These are phyloP conservation scores for Eragrostis nindensis DNA, from an alignment of 176 grass and related monocot genomes.

Conservation along the genomic window DNA sequence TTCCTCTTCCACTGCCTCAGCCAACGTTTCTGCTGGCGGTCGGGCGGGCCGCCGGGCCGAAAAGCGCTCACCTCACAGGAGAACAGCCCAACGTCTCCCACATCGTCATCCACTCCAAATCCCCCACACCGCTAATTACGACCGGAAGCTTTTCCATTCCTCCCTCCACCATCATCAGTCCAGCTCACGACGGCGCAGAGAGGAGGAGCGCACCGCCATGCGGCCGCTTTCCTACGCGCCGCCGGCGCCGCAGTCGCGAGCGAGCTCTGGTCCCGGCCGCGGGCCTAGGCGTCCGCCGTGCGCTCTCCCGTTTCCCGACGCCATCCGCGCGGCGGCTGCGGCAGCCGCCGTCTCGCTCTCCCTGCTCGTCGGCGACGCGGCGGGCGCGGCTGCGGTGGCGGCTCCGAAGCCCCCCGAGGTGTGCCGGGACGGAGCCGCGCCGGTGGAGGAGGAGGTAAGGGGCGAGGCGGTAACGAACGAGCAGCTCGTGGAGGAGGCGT, in stretches of 20 bases:
- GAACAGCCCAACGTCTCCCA: too few relatives aligned
- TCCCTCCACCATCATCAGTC: not conserved
- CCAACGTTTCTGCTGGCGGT: not conserved
- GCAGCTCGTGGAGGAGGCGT: slow-evolving; percentile 87
- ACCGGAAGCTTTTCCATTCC: not conserved
- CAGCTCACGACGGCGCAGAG: not conserved
- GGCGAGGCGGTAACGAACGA: slow-evolving; percentile 68
- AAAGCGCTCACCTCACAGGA: not conserved
- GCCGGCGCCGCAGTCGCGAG: slow-evolving; percentile 19
- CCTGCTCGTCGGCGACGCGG: slow-evolving; percentile 37
- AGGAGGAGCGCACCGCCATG: slow-evolving; percentile 24
- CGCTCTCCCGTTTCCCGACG: slow-evolving; percentile 47
- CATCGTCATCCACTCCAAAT: slow-evolving; percentile 19
- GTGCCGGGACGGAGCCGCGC: slow-evolving; percentile 24
- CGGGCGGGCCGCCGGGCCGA: not conserved
- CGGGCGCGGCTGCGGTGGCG: not conserved
- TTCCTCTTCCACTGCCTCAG: slow-evolving; percentile 28
- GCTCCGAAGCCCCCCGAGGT: slow-evolving; percentile 28
- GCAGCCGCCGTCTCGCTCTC: slow-evolving; percentile 67
- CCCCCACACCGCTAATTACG: not conserved
- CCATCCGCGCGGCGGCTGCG: slow-evolving; percentile 57
- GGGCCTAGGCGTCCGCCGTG: slow-evolving; percentile 5
- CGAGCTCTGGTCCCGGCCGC: not conserved
- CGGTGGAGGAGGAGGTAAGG: slow-evolving; percentile 37
- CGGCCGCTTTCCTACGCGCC: slow-evolving; percentile 39